Conservation (phyloP, 2,329 filamentous ascomycete species). For the Colletotrichum sp. region DNA sequence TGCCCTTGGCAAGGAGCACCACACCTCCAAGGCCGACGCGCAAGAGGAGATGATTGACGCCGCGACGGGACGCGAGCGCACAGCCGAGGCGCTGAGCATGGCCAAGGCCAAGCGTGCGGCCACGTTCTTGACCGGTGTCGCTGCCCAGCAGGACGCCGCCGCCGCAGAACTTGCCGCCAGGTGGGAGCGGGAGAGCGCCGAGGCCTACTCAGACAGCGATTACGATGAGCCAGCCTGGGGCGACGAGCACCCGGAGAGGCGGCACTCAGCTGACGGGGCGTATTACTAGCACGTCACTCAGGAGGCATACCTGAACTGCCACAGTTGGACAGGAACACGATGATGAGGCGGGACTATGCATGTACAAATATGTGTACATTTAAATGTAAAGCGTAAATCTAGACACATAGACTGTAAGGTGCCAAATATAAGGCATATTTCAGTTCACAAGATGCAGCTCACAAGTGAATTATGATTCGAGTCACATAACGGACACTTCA, state of each 20-base stretch:
- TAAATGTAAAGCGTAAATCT: conserved; percentile 1
- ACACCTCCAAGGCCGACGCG: not conserved
- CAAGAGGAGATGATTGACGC: not conserved
- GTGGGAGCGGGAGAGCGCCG: not conserved
- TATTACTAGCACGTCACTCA: not conserved
- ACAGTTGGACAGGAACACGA: not conserved
- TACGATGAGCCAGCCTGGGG: not conserved
- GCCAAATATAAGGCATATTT: not conserved
- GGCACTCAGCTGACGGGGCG: not conserved
- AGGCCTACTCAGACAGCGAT: not conserved
- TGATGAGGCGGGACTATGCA: not conserved
- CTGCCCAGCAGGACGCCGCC: not conserved
- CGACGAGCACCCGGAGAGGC: not conserved
- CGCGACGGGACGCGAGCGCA: not conserved
- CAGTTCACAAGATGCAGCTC: not conserved
- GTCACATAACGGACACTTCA: not conserved
- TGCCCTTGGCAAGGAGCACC: not conserved
- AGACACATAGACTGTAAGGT: not conserved
- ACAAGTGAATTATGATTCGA: not conserved
- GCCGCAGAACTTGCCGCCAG: not conserved
- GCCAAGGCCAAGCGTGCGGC: not conserved
- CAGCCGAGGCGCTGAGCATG: not conserved
- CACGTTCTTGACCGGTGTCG: not conserved
- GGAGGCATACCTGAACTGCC: not conserved
- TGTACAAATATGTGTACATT: not conserved